A percentile compares a stretch with the other conserved stretches of the same genome.
Evolutionary conservation across 257 asterid species (phyloP).

Genomic region (Verbascum thapsus): DNA sequence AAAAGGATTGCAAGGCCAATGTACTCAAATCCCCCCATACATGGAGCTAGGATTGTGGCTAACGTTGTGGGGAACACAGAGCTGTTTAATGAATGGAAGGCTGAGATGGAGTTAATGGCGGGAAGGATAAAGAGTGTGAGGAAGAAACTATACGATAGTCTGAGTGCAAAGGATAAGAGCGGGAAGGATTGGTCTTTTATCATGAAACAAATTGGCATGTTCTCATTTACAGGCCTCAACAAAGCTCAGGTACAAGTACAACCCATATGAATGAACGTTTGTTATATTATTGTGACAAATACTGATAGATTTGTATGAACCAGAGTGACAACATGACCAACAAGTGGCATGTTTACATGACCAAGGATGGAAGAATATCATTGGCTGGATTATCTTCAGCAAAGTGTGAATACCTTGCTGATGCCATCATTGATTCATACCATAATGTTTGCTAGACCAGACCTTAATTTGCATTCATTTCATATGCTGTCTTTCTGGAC

Average conservation of each 20-base stretch:
- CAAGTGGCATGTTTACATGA: conserved; percentile 96
- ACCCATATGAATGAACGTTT: no score
- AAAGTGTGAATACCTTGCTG: conserved; percentile 93
- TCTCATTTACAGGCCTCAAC: conserved; percentile 91
- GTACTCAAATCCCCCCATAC: conserved; percentile 97
- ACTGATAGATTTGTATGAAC: neutral
- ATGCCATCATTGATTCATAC: conserved; percentile 89
- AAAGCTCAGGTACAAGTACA: conserved; percentile 75
- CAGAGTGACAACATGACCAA: conserved; percentile 91
- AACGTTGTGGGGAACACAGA: conserved; percentile 80
- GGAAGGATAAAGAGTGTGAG: conserved; percentile 92
- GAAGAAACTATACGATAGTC: conserved; percentile 64
- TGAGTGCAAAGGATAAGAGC: conserved; percentile 63
- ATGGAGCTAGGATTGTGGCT: conserved; percentile 94
- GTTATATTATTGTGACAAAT: neutral
- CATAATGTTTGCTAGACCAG: conserved; percentile 74
- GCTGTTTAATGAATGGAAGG: conserved; percentile 85
- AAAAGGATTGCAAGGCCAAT: conserved; percentile 95
- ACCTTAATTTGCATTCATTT: no score
- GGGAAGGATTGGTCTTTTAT: conserved; percentile 96
- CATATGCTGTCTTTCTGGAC: no score
- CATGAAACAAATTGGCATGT: conserved; percentile 93
- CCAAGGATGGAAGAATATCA: conserved; percentile 94
- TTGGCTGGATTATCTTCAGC: conserved; percentile 91
- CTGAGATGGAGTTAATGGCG: conserved; percentile 94